A percentile compares a stretch with the other conserved stretches of the same genome.
Conservation (phyloP, 345 rosid genomes). For the Eucalyptus tenuipes region DNA sequence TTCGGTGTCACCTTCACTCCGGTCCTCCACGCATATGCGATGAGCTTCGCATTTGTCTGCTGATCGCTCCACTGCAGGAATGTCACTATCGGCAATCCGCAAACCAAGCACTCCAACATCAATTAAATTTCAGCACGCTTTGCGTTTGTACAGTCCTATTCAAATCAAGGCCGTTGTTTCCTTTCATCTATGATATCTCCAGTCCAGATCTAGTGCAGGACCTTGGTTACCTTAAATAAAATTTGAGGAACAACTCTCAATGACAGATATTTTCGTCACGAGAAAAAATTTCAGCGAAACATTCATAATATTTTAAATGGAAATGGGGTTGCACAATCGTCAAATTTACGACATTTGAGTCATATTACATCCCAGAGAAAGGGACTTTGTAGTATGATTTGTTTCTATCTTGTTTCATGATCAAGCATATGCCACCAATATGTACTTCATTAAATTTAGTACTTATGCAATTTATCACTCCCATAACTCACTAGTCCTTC, state of each 20-base stretch:
- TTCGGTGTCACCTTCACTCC: neutral
- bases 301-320: neutral
- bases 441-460: neutral
- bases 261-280: neutral
- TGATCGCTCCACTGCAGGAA: constrained; percentile 15
- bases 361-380: neutral
- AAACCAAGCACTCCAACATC: constrained; percentile 10
- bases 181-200: neutral
- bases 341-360: neutral
- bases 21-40: constrained; percentile 10
- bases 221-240: neutral
- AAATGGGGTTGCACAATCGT: neutral
- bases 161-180: neutral
- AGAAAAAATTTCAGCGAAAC: neutral
- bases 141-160: neutral
- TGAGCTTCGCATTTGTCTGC: constrained; percentile 8
- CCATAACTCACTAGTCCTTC: neutral
- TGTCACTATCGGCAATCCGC: constrained; percentile 7
- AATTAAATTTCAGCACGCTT: too few species aligned
- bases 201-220: neutral
- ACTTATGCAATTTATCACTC: neutral
- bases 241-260: neutral
- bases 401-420: neutral
- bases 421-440: neutral
- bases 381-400: neutral